phyloP scores from a whole-genome alignment of 2,329 filamentous ascomycete species.

The Exserohilum turcica region DNA sequence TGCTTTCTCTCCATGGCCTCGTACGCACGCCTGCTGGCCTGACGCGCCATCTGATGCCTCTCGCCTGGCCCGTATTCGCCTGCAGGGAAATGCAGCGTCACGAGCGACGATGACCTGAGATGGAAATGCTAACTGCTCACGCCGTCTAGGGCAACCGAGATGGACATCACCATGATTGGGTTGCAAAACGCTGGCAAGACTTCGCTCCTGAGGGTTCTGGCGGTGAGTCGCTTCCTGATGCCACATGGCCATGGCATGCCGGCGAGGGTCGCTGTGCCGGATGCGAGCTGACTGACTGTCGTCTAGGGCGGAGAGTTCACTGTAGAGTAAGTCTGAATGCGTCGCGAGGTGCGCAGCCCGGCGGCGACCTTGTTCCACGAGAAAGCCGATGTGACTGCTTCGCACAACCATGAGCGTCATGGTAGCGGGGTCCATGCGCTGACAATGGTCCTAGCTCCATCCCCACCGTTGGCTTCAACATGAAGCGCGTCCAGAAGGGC shows the following conservation, averaged over 20 bases:
- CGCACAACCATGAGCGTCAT: slow-evolving; percentile 37
- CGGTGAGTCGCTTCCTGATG: slow-evolving; percentile 68
- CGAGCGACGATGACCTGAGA: slow-evolving; percentile 13
- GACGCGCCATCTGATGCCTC: slow-evolving; percentile 37
- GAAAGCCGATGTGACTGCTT: slow-evolving; percentile 33
- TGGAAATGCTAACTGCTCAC: slow-evolving; percentile 28
- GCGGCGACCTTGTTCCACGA: slow-evolving; percentile 33
- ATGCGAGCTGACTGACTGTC: slow-evolving; percentile 35
- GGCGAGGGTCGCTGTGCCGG: slow-evolving; percentile 25
- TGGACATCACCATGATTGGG: slow-evolving; percentile 99
- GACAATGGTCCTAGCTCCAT: slow-evolving; percentile 74
- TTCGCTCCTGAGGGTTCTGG: slow-evolving; percentile 87
- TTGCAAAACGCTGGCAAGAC: slow-evolving; percentile 98
- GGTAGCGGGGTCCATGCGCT: slow-evolving; percentile 41
- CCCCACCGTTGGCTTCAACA: slow-evolving; percentile 98
- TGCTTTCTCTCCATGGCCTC: slow-evolving; percentile 10
- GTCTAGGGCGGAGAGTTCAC: slow-evolving; percentile 94
- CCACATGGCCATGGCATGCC: slow-evolving; percentile 39
- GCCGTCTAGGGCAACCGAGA: slow-evolving; percentile 83
- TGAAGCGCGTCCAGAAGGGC: slow-evolving; percentile 96
- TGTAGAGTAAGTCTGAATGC: slow-evolving; percentile 77
- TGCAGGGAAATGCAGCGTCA: slow-evolving; percentile 25
- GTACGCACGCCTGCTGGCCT: slow-evolving; percentile 29
- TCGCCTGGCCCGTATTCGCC: slow-evolving; percentile 20
- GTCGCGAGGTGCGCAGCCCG: slow-evolving; percentile 32